Evolutionary conservation across 352 stramenopile genomes (phyloP), one percentile per base, ranked within the genome.

Genomic region (Peronospora farinosa): DNA sequence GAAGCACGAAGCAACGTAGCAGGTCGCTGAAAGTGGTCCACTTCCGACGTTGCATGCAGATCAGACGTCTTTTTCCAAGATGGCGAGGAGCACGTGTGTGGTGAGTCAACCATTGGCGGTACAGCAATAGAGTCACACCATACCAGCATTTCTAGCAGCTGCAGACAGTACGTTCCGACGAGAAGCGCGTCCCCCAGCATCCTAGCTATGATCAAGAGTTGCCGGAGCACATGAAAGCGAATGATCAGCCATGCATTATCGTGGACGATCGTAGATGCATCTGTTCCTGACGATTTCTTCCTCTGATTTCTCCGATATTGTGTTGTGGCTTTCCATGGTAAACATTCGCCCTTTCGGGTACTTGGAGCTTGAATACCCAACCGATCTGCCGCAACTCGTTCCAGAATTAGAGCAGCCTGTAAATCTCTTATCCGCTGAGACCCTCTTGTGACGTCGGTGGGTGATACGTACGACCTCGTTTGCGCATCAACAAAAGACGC

Each of bases 211-310:
- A 64, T 72, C 36, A 91, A 43, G 7, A 92, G 72, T 54, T 93
- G 83, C 5, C 83, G 74, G 27, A 93, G 60, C 0, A 90, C 74
- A 41, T 92, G 77, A 35, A 93, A 86, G 11, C 78, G 74, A 28
- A 92, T 62, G 30, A 74, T 57, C 25, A 90, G 63, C 83, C 83
- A 93, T 31, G 67, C 67, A 46, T 80, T 64, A 21, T 78, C 63
- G 21, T 42, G 54, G 16, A 21, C 15, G 33, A 19, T 44, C 12
- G 38, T 30, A 25, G 17, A 9, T 43, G 38, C 11, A 46, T 44
- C 21, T 40, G 40, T 28, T 51, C 42, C 28, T 36, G 42, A 44
- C 3, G 36, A 23, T 15, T 50, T 51, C 36, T 65, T 67, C 12
- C 58, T 68, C 19, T 60, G 31, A 7, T 39, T 48, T 27, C 50